A percentile compares a stretch with the other conserved stretches of the same genome.
These are phyloP conservation scores for Chionographis japonica DNA, from an alignment of 106 monocot genomes.

Conservation along the genomic window DNA sequence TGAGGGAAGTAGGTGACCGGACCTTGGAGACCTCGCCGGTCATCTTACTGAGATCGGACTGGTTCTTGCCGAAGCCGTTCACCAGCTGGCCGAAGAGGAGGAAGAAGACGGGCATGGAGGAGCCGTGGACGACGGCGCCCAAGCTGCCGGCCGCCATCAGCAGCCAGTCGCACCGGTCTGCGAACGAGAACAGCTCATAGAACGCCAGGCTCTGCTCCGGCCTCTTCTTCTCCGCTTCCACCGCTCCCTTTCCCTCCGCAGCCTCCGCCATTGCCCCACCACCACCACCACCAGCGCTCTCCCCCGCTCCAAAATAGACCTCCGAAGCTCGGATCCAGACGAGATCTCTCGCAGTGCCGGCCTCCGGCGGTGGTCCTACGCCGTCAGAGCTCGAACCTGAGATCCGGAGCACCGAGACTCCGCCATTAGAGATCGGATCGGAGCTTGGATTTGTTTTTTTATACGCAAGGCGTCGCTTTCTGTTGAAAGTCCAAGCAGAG, in stretches of 20 bases:
- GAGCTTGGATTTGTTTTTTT: too few species aligned
- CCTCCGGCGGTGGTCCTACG: too few species aligned
- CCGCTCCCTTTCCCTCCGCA: conserved; percentile 8
- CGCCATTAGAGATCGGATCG: too few species aligned
- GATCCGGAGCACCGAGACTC: too few species aligned
- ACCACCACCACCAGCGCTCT: conserved; percentile 1
- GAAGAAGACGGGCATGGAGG: conserved; percentile 98
- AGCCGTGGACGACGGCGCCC: conserved; percentile 89
- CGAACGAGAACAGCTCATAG: conserved; percentile 82
- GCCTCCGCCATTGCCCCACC: conserved; percentile 22
- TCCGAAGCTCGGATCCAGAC: too few species aligned
- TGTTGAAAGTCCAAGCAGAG: too few species aligned
- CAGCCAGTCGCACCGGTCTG: conserved; percentile 61
- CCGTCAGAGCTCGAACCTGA: too few species aligned
- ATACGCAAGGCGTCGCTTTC: too few species aligned
- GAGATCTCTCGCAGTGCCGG: too few species aligned
- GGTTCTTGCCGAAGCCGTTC: conserved; percentile 98
- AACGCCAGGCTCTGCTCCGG: conserved; percentile 64
- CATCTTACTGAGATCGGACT: conserved; percentile 61
- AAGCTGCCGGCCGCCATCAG: conserved; percentile 79
- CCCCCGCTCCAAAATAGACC: neutral
- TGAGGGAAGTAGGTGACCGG: neutral
- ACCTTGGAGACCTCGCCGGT: conserved; percentile 95
- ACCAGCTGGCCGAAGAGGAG: conserved; percentile 93
- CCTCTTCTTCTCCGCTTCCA: conserved; percentile 57